Base-by-base conservation (phyloP, 192 early-diverging fungal genomes). In the Funneliformis mosseae region DNA sequence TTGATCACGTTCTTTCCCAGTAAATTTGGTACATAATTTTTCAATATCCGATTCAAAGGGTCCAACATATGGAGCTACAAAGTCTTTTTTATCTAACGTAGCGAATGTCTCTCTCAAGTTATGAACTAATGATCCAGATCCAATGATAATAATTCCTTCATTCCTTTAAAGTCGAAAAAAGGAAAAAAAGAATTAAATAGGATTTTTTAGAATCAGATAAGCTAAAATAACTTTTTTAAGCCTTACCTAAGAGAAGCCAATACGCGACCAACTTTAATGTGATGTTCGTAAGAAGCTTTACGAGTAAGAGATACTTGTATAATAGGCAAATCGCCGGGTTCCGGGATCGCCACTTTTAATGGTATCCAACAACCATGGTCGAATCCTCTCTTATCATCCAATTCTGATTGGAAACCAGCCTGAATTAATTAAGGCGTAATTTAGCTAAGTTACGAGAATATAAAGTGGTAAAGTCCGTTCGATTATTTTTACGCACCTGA, bases 351-450 rank as follows among this genome's bases (percentile, higher is more conserved):
- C 21, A 90, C 84, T 48, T 92, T 88, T 33, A 92, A 75, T 5
- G 90, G 91, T 0, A 92, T 90, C 92, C 92, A 94, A 3, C 89
- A 88, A 27, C 92, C 92, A 72, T 94, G 92, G 67, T 94, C 92
- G 27, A 91, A 84, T 4, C 92, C 92, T 16, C 91, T 85, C 42
- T 89, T 84, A 4, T 87, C 84, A 61, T 86, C 83, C 9, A 77
- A 68, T 5, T 85, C 82, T 21, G 88, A 88, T 0, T 84, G 43
- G 16, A 92, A 85, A 5, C 80, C 81, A 7, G 85, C 73, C 88
- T 89, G 78, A 18, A 70, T n/a, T 33, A 70, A 72, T n/a, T n/a
- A n/a, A n/a, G n/a, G n/a, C n/a, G n/a, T n/a, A n/a, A n/a, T 7
- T n/a, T 60, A 68, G 11, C 41, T 23, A 59, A 48, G 25, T 48